Percentiles rank a stretch among this genome's conserved stretches.
phyloP scores from a whole-genome alignment of 2,329 filamentous ascomycete species.

The Calonectria naviculata region DNA sequence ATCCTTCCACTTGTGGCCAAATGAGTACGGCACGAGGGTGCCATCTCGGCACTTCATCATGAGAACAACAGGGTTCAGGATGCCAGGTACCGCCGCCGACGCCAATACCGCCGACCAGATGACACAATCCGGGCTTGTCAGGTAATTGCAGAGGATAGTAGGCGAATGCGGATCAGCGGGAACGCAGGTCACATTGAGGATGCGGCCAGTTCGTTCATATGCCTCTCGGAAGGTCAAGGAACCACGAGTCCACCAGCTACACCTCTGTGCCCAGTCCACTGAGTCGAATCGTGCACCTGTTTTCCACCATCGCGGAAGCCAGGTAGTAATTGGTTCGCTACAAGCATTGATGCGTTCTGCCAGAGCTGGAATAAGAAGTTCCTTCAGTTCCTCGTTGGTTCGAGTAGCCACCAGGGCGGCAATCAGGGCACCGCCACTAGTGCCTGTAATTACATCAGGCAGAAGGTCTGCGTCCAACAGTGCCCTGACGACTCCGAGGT shows the following conservation, averaged over 20 bases:
- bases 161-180: slow-evolving; percentile 95
- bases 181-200: slow-evolving; percentile 95
- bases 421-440: slow-evolving; percentile 91
- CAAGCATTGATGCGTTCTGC: slow-evolving; percentile 87
- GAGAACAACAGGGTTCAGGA: slow-evolving; percentile 93
- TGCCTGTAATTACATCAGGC: slow-evolving; percentile 95
- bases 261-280: slow-evolving; percentile 87
- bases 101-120: slow-evolving; percentile 98
- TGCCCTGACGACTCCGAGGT: slow-evolving; percentile 92
- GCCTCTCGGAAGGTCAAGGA: slow-evolving; percentile 96
- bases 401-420: slow-evolving; percentile 89
- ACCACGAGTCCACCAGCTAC: slow-evolving; percentile 90
- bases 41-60: slow-evolving; percentile 88
- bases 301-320: slow-evolving; percentile 87
- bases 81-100: slow-evolving; percentile 94
- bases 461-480: slow-evolving; percentile 87
- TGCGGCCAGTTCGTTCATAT: slow-evolving; percentile 91
- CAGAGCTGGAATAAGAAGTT: slow-evolving; percentile 87
- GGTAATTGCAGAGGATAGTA: slow-evolving; percentile 92
- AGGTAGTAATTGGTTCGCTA: slow-evolving; percentile 79
- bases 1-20: slow-evolving; percentile 99
- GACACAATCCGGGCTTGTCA: slow-evolving; percentile 95
- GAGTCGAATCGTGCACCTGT: slow-evolving; percentile 96
- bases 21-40: slow-evolving; percentile 87
- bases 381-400: slow-evolving; percentile 90